Conservation (phyloP, 306 rosid species). For the Sphenostylis stenocarpa region DNA sequence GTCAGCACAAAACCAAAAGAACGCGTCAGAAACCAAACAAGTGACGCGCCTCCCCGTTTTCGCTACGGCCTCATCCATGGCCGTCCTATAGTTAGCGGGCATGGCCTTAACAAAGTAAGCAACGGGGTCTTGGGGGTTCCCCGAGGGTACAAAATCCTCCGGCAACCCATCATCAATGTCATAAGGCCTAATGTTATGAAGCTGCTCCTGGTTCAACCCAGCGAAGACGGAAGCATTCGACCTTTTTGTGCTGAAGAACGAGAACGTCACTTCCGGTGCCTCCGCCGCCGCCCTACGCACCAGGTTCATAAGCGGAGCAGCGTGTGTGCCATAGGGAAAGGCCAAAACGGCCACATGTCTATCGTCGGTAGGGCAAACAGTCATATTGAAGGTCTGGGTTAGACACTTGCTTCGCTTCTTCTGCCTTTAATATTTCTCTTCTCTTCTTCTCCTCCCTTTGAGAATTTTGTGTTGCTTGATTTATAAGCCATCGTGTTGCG, state of each 20-base stretch:
- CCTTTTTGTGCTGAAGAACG: constrained; percentile 53
- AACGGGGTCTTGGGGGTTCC: constrained; percentile 32
- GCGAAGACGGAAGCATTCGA: constrained; percentile 43
- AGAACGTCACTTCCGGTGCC: constrained; percentile 37
- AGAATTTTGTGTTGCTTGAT: not conserved
- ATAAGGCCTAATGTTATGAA: constrained; percentile 36
- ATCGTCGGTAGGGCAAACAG: not conserved
- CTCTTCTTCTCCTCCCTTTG: not conserved
- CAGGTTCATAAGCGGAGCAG: constrained; percentile 56
- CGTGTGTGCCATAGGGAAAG: constrained; percentile 78
- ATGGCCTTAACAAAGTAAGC: constrained; percentile 41
- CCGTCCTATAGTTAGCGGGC: constrained; percentile 40
- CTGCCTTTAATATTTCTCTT: not conserved
- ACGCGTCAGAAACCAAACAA: constrained; percentile 70
- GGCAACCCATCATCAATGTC: constrained; percentile 63
- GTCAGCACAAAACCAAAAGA: constrained; percentile 61
- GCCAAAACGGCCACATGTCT: constrained; percentile 65
- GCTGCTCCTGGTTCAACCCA: not conserved
- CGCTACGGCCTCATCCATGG: constrained; percentile 37
- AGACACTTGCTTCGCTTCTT: not conserved
- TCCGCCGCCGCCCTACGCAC: constrained; percentile 43
- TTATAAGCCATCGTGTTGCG: not conserved
- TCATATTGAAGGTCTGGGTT: not conserved
- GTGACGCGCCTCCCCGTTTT: constrained; percentile 40
- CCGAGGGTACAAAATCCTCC: constrained; percentile 32